These are phyloP conservation scores for Aureococcus anophagefferens DNA, from an alignment of 108 stramenopile genomes.

Conservation along the genomic window DNA sequence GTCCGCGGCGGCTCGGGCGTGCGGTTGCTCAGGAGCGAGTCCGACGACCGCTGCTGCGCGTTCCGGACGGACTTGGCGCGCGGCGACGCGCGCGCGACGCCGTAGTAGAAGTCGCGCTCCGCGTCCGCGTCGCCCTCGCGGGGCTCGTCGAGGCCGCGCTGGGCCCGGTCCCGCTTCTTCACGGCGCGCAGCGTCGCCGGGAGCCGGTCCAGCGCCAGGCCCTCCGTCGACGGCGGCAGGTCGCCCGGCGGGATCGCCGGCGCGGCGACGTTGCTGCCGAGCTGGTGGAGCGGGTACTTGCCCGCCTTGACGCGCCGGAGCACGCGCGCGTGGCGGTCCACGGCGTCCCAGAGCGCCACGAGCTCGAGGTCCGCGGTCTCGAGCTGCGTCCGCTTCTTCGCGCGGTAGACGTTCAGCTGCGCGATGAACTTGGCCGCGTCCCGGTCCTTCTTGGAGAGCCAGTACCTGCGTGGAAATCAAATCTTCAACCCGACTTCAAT, in stretches of 20 bases:
- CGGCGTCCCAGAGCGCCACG: background rate
- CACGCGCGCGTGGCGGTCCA: background rate
- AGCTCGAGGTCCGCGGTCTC: background rate
- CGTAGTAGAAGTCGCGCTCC: background rate
- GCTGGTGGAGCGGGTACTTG: background rate
- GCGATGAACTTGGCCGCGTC: conserved; percentile 6
- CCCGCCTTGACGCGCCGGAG: background rate
- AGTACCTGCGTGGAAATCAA: too few species aligned
- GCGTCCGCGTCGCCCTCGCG: too few species aligned
- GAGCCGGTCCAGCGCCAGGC: background rate
- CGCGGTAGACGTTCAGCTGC: conserved; percentile 10
- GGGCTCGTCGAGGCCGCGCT: background rate
- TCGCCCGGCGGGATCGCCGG: background rate
- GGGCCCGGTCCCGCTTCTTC: background rate
- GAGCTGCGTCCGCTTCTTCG: background rate
- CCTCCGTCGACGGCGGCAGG: background rate
- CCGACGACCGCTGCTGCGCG: too few species aligned
- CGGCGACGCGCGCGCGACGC: too few species aligned
- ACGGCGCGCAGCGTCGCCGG: background rate
- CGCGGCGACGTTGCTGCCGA: background rate
- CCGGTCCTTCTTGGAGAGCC: conserved; percentile 9
- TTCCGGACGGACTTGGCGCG: background rate
- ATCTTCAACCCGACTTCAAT: too few species aligned
- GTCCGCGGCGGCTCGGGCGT: too few species aligned
- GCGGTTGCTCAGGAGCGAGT: too few species aligned